Evolutionary conservation across 1,139 yeast genomes (phyloP).

Genomic region (Scheffersomyces illinoinensis): DNA sequence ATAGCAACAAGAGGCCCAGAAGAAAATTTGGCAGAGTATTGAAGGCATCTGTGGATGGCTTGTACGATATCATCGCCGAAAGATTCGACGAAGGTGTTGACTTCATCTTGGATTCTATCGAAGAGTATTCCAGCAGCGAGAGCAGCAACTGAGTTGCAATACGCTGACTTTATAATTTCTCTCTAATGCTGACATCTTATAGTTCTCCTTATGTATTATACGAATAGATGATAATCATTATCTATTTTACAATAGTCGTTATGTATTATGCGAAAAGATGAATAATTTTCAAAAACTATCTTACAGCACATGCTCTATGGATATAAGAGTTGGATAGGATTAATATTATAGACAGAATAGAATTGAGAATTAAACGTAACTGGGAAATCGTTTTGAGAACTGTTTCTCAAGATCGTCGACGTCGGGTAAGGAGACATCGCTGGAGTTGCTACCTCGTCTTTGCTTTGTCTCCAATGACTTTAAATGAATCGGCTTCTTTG

Average conservation of each 20-base stretch:
- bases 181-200: neutral
- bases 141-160: conserved; percentile 11
- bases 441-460: conserved; percentile 36
- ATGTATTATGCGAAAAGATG: neutral
- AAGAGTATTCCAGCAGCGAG: conserved; percentile 40
- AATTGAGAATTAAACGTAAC: conserved; percentile 37
- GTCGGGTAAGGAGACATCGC: conserved; percentile 52
- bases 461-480: conserved; percentile 31
- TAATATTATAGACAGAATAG: neutral
- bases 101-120: conserved; percentile 75
- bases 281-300: neutral
- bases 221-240: neutral
- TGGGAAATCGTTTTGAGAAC: conserved; percentile 56
- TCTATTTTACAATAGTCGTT: neutral
- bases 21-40: conserved; percentile 88
- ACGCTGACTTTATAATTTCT: neutral
- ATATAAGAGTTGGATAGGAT: neutral
- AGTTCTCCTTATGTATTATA: neutral
- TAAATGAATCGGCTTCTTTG: conserved; percentile 58
- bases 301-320: neutral
- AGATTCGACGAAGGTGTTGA: conserved; percentile 84
- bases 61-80: conserved; percentile 77
- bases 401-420: conserved; percentile 56
- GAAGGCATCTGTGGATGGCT: conserved; percentile 68
- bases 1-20: conserved; percentile 72